Percentiles rank a stretch among this genome's conserved stretches.
phyloP scores from a whole-genome alignment of 257 asterid genomes.

The Salvia hispanica region DNA sequence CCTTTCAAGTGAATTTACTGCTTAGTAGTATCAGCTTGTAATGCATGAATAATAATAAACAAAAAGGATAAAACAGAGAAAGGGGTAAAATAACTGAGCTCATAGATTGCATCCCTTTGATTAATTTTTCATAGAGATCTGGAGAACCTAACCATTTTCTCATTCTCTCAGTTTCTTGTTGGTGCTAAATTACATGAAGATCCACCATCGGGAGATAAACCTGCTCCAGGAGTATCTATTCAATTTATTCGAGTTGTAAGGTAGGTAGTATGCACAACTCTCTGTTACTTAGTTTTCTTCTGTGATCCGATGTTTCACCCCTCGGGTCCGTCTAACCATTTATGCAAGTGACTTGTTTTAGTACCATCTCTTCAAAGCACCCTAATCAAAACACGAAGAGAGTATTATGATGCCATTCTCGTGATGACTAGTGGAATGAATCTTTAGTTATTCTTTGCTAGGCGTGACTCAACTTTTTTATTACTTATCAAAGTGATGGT shows the following conservation, averaged over 20 bases:
- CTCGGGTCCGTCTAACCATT: neutral
- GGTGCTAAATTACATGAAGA: conserved; percentile 54
- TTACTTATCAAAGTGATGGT: neutral
- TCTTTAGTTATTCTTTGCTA: neutral
- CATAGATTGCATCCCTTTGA: neutral
- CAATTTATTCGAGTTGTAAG: conserved; percentile 54
- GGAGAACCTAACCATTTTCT: neutral
- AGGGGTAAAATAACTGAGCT: neutral
- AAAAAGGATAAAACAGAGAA: neutral
- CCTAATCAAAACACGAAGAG: conserved; percentile 1
- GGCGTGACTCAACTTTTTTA: neutral
- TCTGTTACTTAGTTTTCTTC: neutral
- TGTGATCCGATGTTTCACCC: neutral
- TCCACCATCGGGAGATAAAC: conserved; percentile 42
- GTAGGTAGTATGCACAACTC: conserved; percentile 36
- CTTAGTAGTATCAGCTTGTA: neutral
- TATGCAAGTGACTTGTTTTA: too few species aligned
- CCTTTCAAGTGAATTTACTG: neutral
- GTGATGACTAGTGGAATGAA: neutral
- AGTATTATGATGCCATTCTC: neutral
- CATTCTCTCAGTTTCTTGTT: conserved; percentile 42
- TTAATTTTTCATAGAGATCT: neutral
- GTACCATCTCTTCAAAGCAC: neutral
- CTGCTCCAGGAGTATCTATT: conserved; percentile 43
- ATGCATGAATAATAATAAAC: neutral